A percentile compares a stretch with the other conserved stretches of the same genome.
phyloP scores from a whole-genome alignment of 345 rosid genomes.

The Firmiana major region DNA sequence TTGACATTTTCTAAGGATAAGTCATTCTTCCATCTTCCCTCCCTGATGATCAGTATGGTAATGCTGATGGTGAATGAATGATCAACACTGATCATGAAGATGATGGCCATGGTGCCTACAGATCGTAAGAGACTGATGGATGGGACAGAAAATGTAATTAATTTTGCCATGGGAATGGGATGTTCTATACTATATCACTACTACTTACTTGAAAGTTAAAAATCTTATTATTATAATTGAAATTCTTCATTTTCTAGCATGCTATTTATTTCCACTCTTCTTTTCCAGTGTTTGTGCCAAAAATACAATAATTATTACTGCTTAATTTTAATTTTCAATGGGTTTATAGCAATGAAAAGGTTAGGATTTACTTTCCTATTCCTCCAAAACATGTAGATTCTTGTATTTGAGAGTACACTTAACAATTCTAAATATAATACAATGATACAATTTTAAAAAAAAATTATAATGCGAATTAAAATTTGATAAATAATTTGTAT shows the following conservation, averaged over 20 bases:
- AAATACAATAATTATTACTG: background rate
- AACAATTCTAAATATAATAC: no score
- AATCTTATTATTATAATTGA: no score
- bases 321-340: no score
- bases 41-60: background rate
- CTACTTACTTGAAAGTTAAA: background rate
- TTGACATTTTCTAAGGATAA: constrained; percentile 47
- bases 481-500: no score
- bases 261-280: background rate
- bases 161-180: background rate
- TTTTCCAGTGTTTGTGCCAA: background rate
- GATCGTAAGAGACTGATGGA: background rate
- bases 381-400: background rate
- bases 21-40: background rate
- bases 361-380: background rate
- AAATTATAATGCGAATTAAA: no score
- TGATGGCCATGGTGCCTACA: background rate
- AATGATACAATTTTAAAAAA: no score
- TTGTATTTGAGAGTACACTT: no score
- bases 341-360: background rate
- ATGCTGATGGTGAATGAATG: background rate
- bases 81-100: background rate
- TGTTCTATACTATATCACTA: background rate
- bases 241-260: background rate
- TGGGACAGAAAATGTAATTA: background rate